phyloP scores from a whole-genome alignment of 208 protist species.

The Lotmaria passim region DNA sequence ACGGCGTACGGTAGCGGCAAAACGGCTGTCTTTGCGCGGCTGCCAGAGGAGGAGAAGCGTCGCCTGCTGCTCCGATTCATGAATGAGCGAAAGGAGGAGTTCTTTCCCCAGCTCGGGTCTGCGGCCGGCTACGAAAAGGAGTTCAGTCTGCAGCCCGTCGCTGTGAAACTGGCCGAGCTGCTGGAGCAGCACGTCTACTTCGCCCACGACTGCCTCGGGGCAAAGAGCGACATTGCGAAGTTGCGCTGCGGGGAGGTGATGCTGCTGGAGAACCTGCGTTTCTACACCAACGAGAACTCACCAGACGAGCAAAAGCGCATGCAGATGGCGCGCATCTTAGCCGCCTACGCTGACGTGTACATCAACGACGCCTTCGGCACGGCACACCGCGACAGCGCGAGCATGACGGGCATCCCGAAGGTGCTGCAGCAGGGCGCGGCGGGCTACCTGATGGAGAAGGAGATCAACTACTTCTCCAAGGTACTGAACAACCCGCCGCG shows the following conservation, averaged over 20 bases:
- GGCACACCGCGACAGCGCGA: conserved; percentile 97
- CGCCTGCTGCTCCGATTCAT: conserved; percentile 56
- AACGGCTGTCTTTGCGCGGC: conserved; percentile 56
- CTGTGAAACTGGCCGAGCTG: conserved; percentile 89
- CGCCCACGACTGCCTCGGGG: conserved; percentile 82
- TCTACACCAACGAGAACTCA: conserved; percentile 98
- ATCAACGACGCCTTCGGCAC: conserved; percentile 99
- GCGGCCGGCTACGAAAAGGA: conserved; percentile 75
- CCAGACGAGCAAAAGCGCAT: conserved; percentile 79
- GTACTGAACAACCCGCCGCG: conserved; percentile 85
- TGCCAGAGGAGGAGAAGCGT: conserved; percentile 80
- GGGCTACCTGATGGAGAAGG: conserved; percentile 99
- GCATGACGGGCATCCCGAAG: conserved; percentile 85
- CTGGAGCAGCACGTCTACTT: conserved; percentile 84
- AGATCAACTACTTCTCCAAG: conserved; percentile 98
- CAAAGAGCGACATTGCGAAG: conserved; percentile 57
- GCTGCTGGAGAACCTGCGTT: conserved; percentile 99
- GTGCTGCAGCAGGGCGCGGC: conserved; percentile 85
- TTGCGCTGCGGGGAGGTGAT: conserved; percentile 92
- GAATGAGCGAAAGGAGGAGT: conserved; percentile 63
- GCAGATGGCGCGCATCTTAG: conserved; percentile 89
- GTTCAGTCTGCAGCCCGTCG: conserved; percentile 94
- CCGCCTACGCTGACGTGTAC: conserved; percentile 97
- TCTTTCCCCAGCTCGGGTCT: conserved; percentile 61
- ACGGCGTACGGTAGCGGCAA: conserved; percentile 54